Evolutionary conservation across 2,329 filamentous ascomycete species (phyloP).

Genomic region (Colletotrichum viniferum): DNA sequence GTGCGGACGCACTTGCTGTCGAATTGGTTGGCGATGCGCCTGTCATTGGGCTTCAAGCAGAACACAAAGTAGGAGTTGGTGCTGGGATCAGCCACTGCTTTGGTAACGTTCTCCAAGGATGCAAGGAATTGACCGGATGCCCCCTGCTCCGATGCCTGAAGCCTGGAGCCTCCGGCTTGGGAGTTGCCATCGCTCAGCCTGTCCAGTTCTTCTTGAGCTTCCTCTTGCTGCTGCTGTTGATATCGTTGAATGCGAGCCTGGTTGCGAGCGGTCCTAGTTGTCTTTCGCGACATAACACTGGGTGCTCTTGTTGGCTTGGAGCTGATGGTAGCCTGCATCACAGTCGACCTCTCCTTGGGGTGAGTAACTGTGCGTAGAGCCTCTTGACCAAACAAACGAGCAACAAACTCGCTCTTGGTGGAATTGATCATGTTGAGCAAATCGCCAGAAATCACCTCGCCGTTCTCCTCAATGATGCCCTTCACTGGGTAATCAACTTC

Average conservation of each 20-base stretch:
- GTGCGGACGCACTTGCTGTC: conserved; percentile 97
- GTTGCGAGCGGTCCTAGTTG: conserved; percentile 44
- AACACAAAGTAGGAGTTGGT: conserved; percentile 97
- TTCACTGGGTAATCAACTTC: conserved; percentile 93
- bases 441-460: conserved; percentile 93
- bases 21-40: conserved; percentile 97
- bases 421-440: conserved; percentile 91
- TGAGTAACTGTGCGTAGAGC: conserved; percentile 92
- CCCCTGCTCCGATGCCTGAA: conserved; percentile 62
- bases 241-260: conserved; percentile 30
- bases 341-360: conserved; percentile 85
- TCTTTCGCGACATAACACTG: conserved; percentile 86
- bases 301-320: conserved; percentile 93
- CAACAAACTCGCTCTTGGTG: conserved; percentile 87
- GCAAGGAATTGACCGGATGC: conserved; percentile 92
- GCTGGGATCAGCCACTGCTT: conserved; percentile 79
- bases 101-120: conserved; percentile 88
- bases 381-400: conserved; percentile 94
- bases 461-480: conserved; percentile 91
- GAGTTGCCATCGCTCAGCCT: conserved; percentile 53
- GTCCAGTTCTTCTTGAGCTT: conserved; percentile 52
- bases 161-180: conserved; percentile 45
- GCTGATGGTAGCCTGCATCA: conserved; percentile 95
- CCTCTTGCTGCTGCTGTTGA: conserved; percentile 39
- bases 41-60: conserved; percentile 95